Evolutionary conservation across 345 rosid species (phyloP), one percentile per base, ranked within the genome.

Genomic region (Melaleuca alternifolia): DNA sequence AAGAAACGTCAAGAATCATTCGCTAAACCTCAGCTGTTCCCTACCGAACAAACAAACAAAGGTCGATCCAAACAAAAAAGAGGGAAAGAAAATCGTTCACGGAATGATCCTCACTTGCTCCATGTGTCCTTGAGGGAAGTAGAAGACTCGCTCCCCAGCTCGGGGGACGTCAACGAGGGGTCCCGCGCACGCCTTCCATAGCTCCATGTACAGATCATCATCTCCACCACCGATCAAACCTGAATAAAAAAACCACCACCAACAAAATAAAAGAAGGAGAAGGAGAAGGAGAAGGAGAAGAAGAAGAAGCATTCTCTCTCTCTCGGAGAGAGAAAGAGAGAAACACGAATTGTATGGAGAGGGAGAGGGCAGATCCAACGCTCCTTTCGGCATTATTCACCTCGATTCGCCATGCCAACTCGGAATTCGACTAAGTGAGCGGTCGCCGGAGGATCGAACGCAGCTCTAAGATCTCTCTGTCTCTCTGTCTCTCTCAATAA

Each of bases 81-180:
- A 41, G 20, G 26, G 46, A 0, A 1, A 71, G 37, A 48, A 71
- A 71, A 71, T 71, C 46, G 81, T 5, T 21, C 24, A 6, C 11
- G 37, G 10, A 50, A 83, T 57, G 41, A 4, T 26, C 79, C 90
- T 84, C 87, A 90, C 99, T 90, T 97, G 99, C 84, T 97, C 98
- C 96, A 97, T 95, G 91, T 97, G 98, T 23, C 98, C 99, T 89
- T 97, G 99, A 52, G 99, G 98, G 86, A 97, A 94, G 86, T 97
- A 97, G 91, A 87, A 95, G 26, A 97, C 98, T 82, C 92, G 91
- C 87, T 95, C 94, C 44, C 87, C 89, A 76, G 62, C 48, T 87
- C 88, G 90, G 21, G 99, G 99, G 76, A 96, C 91, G 81, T 95
- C 97, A 82, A 95, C 97, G 14, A 94, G 87, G 84, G 98, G 96